Evolutionary conservation across 805 yeast genomes (phyloP), one percentile per base, ranked within the genome.

Genomic region (Starmerella ratchasimensis): DNA sequence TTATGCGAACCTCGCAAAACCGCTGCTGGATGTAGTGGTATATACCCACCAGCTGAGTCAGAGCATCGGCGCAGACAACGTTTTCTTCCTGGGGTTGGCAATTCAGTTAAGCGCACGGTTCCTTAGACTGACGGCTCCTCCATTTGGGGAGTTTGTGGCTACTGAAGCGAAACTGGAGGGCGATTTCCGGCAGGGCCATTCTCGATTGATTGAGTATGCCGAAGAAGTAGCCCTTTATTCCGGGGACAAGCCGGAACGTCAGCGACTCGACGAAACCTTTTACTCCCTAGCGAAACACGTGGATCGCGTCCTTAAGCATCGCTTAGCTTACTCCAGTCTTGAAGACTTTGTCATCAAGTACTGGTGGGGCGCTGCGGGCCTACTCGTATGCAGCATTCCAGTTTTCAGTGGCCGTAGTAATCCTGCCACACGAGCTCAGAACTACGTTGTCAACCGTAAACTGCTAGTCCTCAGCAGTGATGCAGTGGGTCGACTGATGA

Each of bases 281-380:
- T 84, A 82, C 58, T 77, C 79, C 45, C 64, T 84, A 47, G 90
- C 80, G 47, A 65, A 76, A 43, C 88, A 84, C 58, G 67, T 77
- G 47, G 72, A 79, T 51, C 70, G 74, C 60, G 86, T 80, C 53
- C 69, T 79, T 45, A 72, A 80, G 60, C 76, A 80, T 49, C 68
- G 77, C 36, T 65, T 61, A 76, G 88, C 21, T 19, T 88, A 84
- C 58, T 84, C 84, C 53, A 71, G 81, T 48, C 80, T 88, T 2
- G 90, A 88, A 48, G 81, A 79, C 34, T 86, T 84, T 51, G 74
- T 83, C 37, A 86, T 86, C 44, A 86, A 86, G 60, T 86, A 86
- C 59, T 72, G 83, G 34, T 79, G 95, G 86, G 97, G 97, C 44
- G 97, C 95, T 2, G 82, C 90, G 23, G 97, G 97, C 9, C 67